Conservation (phyloP, 2,329 filamentous ascomycete species). For the Fusarium transvaalense region DNA sequence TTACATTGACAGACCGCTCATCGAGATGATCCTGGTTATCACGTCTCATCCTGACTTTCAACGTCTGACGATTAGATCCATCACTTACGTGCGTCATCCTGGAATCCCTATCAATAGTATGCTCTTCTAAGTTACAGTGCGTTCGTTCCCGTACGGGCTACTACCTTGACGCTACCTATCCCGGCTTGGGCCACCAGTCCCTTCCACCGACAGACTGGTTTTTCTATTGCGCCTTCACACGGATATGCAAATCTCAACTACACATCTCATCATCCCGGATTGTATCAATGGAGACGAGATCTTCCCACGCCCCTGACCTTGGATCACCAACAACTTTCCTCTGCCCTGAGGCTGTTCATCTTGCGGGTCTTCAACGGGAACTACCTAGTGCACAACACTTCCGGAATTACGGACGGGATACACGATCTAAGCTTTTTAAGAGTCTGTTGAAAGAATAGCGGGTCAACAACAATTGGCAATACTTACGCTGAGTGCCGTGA, state of each 20-base stretch:
- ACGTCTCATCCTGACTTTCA: conserved; percentile 38
- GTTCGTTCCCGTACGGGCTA: conserved; percentile 40
- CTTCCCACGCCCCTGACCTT: conserved; percentile 24
- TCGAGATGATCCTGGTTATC: conserved; percentile 30
- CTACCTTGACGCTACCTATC: conserved; percentile 33
- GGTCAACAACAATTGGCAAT: conserved; percentile 17
- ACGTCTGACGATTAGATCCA: conserved; percentile 27
- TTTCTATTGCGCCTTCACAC: conserved; percentile 25
- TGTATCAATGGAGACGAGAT: conserved; percentile 40
- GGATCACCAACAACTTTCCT: conserved; percentile 10
- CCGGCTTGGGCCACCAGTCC: conserved; percentile 33
- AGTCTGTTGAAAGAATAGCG: conserved; percentile 27
- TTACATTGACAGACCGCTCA: conserved; percentile 24
- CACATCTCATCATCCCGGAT: conserved; percentile 34
- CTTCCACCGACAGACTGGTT: conserved; percentile 34
- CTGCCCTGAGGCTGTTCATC: conserved; percentile 8
- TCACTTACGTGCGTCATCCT: conserved; percentile 20
- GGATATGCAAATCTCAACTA: conserved; percentile 35
- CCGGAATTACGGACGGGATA: background rate
- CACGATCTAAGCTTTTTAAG: conserved; percentile 13
- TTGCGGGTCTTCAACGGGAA: conserved; percentile 8
- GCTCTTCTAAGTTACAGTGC: conserved; percentile 32
- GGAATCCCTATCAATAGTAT: conserved; percentile 32
- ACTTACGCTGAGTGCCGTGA: conserved; percentile 15
- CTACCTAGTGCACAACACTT: conserved; percentile 1